These are phyloP conservation scores for Tolypocladium cylindrosporum DNA, from an alignment of 2,329 filamentous ascomycete species.

Conservation along the genomic window DNA sequence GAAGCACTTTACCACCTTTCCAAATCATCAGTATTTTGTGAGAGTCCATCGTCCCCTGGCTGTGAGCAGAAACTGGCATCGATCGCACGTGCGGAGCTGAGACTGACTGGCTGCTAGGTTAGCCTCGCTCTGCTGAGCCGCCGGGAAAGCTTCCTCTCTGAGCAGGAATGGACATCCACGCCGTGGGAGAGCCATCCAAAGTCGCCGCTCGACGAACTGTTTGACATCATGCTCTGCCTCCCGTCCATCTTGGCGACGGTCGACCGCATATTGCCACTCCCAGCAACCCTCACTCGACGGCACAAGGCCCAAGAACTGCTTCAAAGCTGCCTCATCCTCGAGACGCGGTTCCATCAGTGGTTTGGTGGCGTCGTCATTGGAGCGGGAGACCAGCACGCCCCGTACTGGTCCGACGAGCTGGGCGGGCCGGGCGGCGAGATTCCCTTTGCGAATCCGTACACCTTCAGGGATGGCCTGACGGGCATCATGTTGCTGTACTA, in stretches of 20 bases:
- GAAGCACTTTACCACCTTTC: constrained; percentile 36
- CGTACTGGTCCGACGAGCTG: constrained; percentile 30
- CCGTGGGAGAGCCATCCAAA: constrained; percentile 45
- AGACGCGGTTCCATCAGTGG: constrained; percentile 40
- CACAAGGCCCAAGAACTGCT: constrained; percentile 38
- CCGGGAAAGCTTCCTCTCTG: constrained; percentile 39
- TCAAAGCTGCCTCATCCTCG: constrained; percentile 34
- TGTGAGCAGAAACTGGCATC: constrained; percentile 25
- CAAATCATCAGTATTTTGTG: constrained; percentile 47
- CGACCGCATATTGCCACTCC: constrained; percentile 29
- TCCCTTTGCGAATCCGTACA: constrained; percentile 34
- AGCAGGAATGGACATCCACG: constrained; percentile 37
- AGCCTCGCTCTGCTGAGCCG: constrained; percentile 38
- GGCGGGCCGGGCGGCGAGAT: constrained; percentile 18
- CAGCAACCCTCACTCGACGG: constrained; percentile 30
- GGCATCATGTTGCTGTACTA: constrained; percentile 42
- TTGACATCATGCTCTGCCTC: constrained; percentile 39
- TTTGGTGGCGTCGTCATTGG: constrained; percentile 17
- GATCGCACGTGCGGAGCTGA: not conserved
- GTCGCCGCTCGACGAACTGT: constrained; percentile 37
- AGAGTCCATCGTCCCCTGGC: constrained; percentile 43
- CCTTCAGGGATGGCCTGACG: constrained; percentile 32
- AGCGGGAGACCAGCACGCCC: constrained; percentile 16
- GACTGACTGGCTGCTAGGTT: constrained; percentile 21
- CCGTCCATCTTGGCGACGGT: constrained; percentile 35